Evolutionary conservation across 495 filamentous ascomycete species (phyloP).

Genomic region (Trichoderma reesei): DNA sequence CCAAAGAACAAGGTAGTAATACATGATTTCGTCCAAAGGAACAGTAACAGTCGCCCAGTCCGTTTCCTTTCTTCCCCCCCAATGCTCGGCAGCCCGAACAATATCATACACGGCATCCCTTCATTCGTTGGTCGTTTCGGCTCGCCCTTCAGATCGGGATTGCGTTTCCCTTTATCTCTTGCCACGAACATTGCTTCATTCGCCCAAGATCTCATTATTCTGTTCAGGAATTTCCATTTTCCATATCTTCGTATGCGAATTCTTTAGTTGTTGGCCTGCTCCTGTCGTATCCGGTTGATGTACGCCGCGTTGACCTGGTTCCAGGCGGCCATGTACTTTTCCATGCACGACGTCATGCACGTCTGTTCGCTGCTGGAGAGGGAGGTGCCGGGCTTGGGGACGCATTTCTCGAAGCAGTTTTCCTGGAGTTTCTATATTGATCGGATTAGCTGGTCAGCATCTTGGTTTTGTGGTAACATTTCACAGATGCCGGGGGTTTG

Average conservation of each 20-base stretch:
- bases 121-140: not conserved
- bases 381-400: conserved; percentile 72
- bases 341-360: conserved; percentile 84
- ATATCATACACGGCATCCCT: not conserved
- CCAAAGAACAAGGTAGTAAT: not conserved
- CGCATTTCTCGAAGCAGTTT: conserved; percentile 84
- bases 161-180: too few relatives aligned
- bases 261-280: conserved; percentile 23
- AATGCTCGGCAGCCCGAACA: not conserved
- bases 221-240: not conserved
- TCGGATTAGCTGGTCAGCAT: not conserved
- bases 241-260: not conserved
- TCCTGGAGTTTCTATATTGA: conserved; percentile 81
- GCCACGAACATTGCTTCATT: too few relatives aligned
- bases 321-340: conserved; percentile 95
- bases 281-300: conserved; percentile 59
- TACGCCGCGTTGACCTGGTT: conserved; percentile 73
- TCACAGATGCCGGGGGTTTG: too few relatives aligned
- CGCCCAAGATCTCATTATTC: not conserved
- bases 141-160: not conserved
- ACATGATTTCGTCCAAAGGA: not conserved
- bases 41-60: too few relatives aligned
- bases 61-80: not conserved
- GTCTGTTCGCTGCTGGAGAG: conserved; percentile 62
- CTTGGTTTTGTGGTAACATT: not conserved